Percentiles rank a stretch among this genome's conserved stretches.
phyloP scores from a whole-genome alignment of 306 rosid species.

The Lathyrus aphaca region DNA sequence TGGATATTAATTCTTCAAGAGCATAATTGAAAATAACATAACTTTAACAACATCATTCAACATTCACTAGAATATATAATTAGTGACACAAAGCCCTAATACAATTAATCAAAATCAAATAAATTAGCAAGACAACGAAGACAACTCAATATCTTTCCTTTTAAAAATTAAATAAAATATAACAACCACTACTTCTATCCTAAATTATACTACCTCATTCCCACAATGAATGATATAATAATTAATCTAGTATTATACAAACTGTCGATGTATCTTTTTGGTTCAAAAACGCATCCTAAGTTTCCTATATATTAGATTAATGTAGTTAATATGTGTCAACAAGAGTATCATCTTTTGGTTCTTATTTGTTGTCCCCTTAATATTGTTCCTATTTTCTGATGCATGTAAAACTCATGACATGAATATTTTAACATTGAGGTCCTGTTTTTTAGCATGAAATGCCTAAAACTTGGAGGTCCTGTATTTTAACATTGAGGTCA shows the following conservation, averaged over 20 bases:
- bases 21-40: slow-evolving; percentile 49
- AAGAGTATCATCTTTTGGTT: slow-evolving; percentile 40
- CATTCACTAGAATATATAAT: slow-evolving; percentile 35
- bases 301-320: slow-evolving; percentile 60
- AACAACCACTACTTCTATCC: no score
- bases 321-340: slow-evolving; percentile 53
- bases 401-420: slow-evolving; percentile 41
- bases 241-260: slow-evolving; percentile 32
- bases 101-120: slow-evolving; percentile 29
- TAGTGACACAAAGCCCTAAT: background rate
- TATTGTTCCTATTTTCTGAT: slow-evolving; percentile 35
- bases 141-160: slow-evolving; percentile 4
- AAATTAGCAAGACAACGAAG: background rate
- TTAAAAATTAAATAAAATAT: no score
- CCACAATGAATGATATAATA: no score
- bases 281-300: slow-evolving; percentile 53
- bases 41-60: slow-evolving; percentile 33
- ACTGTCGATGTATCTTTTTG: slow-evolving; percentile 61
- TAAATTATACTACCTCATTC: no score
- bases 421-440: slow-evolving; percentile 32
- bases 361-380: slow-evolving; percentile 25
- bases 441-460: slow-evolving; percentile 4
- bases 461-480: background rate
- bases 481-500: no score
- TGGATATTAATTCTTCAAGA: slow-evolving; percentile 61